phyloP scores from a whole-genome alignment of 768 basidiomycete species.

The Trametes sanguinea region DNA sequence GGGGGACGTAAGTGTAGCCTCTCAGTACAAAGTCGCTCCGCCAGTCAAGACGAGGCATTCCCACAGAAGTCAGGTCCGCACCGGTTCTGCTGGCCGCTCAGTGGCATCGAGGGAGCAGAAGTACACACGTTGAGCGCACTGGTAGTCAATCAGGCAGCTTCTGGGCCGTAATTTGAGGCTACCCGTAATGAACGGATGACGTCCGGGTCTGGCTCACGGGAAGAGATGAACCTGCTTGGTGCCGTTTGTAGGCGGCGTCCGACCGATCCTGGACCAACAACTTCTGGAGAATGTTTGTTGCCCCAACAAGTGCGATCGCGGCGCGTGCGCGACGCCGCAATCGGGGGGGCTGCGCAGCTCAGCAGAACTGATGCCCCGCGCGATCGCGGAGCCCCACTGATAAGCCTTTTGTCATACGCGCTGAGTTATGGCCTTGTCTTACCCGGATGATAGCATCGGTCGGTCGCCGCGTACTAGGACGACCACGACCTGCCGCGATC shows the following conservation, averaged over 20 bases:
- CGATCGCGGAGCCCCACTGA: constrained; percentile 9
- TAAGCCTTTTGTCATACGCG: constrained; percentile 5
- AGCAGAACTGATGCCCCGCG: constrained; percentile 12
- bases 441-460: no score
- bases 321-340: background rate
- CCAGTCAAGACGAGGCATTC: background rate
- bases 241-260: background rate
- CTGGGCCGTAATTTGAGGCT: background rate
- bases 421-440: background rate
- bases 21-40: background rate
- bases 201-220: background rate
- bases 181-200: background rate
- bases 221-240: background rate
- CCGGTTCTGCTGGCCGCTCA: background rate
- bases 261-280: constrained; percentile 18
- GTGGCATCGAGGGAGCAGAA: background rate
- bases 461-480: no score
- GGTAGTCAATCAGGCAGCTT: background rate
- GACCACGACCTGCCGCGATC: no score
- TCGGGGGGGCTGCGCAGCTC: constrained; percentile 3
- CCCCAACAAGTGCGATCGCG: background rate
- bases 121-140: background rate
- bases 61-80: constrained; percentile 6
- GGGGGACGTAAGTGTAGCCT: background rate
- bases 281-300: constrained; percentile 10